Conservation (phyloP, 805 yeast species). For the Blastobotrys attinorum region DNA sequence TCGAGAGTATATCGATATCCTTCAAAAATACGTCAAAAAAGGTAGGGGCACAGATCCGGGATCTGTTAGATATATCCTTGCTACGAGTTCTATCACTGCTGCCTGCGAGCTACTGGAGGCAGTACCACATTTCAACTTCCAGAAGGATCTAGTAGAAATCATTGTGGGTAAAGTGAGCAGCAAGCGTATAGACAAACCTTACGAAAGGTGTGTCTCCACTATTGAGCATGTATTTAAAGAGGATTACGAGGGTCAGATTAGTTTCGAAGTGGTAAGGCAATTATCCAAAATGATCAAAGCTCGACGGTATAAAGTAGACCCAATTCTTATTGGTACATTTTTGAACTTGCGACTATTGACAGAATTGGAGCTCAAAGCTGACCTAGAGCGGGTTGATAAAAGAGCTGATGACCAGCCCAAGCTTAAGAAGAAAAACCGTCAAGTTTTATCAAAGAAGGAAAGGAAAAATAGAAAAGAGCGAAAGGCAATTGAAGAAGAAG, state of each 20-base stretch:
- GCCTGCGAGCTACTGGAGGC: slow-evolving; percentile 68
- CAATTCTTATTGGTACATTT: slow-evolving; percentile 66
- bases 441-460: slow-evolving; percentile 85
- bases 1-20: slow-evolving; percentile 51
- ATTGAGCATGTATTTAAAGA: slow-evolving; percentile 65
- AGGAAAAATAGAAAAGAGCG: slow-evolving; percentile 80
- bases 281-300: slow-evolving; percentile 63
- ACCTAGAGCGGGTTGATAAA: slow-evolving; percentile 37
- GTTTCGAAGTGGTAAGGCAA: slow-evolving; percentile 63
- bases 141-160: slow-evolving; percentile 64
- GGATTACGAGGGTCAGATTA: slow-evolving; percentile 74
- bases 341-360: slow-evolving; percentile 46
- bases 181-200: slow-evolving; percentile 40
- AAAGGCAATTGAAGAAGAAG: slow-evolving; percentile 81
- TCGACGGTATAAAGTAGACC: slow-evolving; percentile 74
- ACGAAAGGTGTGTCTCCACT: slow-evolving; percentile 51
- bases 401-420: slow-evolving; percentile 40
- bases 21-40: slow-evolving; percentile 37
- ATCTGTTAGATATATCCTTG: slow-evolving; percentile 21
- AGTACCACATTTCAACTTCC: slow-evolving; percentile 71
- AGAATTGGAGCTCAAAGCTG: slow-evolving; percentile 31
- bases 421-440: slow-evolving; percentile 76
- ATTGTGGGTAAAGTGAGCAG: slow-evolving; percentile 60
- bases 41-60: slow-evolving; percentile 26
- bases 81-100: slow-evolving; percentile 51